phyloP scores from a whole-genome alignment of 2,329 filamentous ascomycete species.

The Aotearoamyces nothofagi region DNA sequence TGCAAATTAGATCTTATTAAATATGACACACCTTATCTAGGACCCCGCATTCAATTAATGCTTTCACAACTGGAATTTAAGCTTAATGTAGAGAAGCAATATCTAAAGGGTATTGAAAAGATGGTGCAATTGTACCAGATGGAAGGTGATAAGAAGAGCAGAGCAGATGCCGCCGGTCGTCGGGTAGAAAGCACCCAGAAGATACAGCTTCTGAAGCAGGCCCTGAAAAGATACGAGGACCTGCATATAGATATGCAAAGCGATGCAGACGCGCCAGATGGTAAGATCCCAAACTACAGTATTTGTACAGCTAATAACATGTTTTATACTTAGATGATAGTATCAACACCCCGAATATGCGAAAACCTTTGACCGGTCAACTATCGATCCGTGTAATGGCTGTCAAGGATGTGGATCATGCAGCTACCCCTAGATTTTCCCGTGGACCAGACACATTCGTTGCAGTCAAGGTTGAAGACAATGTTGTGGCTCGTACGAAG shows the following conservation, averaged over 20 bases:
- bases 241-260: conserved; percentile 85
- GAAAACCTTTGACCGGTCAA: conserved; percentile 89
- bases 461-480: conserved; percentile 92
- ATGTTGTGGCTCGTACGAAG: conserved; percentile 75
- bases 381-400: conserved; percentile 74
- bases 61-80: conserved; percentile 98
- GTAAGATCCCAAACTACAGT: conserved; percentile 31
- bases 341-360: conserved; percentile 84
- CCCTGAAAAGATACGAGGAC: conserved; percentile 92
- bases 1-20: conserved; percentile 71
- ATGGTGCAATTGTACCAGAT: conserved; percentile 97
- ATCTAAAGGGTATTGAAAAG: conserved; percentile 97
- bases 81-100: conserved; percentile 95
- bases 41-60: conserved; percentile 97
- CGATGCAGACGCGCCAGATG: conserved; percentile 60
- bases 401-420: conserved; percentile 89
- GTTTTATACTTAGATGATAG: conserved; percentile 61
- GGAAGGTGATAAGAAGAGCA: conserved; percentile 93
- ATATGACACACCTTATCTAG: conserved; percentile 90
- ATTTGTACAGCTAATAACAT: conserved; percentile 7
- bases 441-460: conserved; percentile 91
- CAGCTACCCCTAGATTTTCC: conserved; percentile 68
- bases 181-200: conserved; percentile 95
- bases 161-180: conserved; percentile 77
- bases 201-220: conserved; percentile 88